These are phyloP conservation scores for Delonix regia DNA, from an alignment of 306 rosid species.

Conservation along the genomic window DNA sequence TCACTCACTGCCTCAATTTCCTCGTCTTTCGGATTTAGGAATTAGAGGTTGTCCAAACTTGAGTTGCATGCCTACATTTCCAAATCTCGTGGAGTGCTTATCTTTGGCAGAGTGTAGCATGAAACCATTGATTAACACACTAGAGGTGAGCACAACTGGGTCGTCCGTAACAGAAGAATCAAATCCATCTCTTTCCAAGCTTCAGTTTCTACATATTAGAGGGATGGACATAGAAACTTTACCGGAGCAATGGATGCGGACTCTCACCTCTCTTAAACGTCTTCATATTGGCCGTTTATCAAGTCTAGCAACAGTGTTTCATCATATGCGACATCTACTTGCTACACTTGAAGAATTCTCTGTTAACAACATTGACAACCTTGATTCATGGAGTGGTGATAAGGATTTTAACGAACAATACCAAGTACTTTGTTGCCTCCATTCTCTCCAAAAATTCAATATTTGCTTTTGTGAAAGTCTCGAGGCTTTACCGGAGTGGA, in stretches of 20 bases:
- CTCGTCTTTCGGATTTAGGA: not conserved
- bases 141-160: not conserved
- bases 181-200: not conserved
- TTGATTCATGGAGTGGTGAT: not conserved
- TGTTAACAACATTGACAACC: not conserved
- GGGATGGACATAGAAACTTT: no score
- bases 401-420: not conserved
- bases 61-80: conserved; percentile 3
- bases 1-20: not conserved
- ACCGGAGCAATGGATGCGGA: not conserved
- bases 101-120: not conserved
- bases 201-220: rapidly evolving
- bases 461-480: not conserved
- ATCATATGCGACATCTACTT: not conserved
- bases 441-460: not conserved
- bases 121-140: not conserved
- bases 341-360: not conserved
- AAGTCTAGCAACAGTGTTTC: not conserved
- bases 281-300: not conserved
- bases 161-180: not conserved
- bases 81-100: not conserved
- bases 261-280: not conserved
- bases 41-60: not conserved
- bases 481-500: not conserved
- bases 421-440: not conserved